A percentile compares a stretch with the other conserved stretches of the same genome.
Evolutionary conservation across 2,329 filamentous ascomycete species (phyloP).

Genomic region (Plenodomus lindquistii): DNA sequence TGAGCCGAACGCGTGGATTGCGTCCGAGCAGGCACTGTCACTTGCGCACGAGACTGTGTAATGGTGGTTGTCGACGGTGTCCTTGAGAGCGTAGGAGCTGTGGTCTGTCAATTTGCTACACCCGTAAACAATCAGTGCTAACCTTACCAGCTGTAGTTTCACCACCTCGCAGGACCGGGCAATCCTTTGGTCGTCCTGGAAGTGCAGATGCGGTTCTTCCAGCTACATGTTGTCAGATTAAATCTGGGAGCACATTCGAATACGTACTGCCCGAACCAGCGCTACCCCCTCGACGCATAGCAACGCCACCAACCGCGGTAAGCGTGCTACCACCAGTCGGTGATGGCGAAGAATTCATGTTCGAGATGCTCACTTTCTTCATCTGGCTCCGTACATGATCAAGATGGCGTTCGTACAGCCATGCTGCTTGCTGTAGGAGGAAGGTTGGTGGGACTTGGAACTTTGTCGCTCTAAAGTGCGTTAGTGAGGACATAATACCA

Average conservation of each 20-base stretch:
- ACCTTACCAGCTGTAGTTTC: slow-evolving; percentile 51
- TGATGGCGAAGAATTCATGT: slow-evolving; percentile 57
- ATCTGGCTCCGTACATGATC: slow-evolving; percentile 90
- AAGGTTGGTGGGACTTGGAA: slow-evolving; percentile 89
- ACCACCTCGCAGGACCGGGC: slow-evolving; percentile 55
- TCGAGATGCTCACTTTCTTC: slow-evolving; percentile 69
- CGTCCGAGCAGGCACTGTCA: slow-evolving; percentile 27
- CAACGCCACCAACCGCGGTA: slow-evolving; percentile 43
- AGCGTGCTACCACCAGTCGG: slow-evolving; percentile 49
- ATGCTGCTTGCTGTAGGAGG: slow-evolving; percentile 88
- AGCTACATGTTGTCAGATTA: slow-evolving; percentile 21
- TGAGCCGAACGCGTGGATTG: slow-evolving; percentile 32
- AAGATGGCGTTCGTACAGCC: slow-evolving; percentile 88
- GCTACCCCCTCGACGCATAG: slow-evolving; percentile 58
- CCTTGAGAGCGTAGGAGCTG: slow-evolving; percentile 45
- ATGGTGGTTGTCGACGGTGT: slow-evolving; percentile 55
- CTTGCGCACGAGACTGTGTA: slow-evolving; percentile 44
- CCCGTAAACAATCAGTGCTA: not conserved
- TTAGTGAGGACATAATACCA: slow-evolving; percentile 6
- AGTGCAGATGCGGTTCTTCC: slow-evolving; percentile 57
- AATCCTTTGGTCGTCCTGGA: slow-evolving; percentile 61
- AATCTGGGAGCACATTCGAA: not conserved
- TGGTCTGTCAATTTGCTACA: not conserved
- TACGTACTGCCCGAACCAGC: slow-evolving; percentile 45
- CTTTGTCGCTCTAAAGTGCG: slow-evolving; percentile 59